These are phyloP conservation scores for Lathyrus aphaca DNA, from an alignment of 306 rosid species.

Conservation along the genomic window DNA sequence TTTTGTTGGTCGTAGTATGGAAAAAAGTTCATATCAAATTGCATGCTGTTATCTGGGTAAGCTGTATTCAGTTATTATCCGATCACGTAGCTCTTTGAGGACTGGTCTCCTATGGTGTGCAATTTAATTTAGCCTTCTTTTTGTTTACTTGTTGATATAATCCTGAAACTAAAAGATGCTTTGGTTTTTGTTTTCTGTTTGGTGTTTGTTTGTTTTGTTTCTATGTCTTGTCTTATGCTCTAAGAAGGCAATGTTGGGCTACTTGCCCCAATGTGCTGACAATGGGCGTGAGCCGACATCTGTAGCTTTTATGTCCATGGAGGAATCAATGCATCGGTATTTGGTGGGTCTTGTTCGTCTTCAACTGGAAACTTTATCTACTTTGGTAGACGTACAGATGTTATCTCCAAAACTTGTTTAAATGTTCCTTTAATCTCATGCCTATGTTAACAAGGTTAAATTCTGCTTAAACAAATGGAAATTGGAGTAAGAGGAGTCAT, in stretches of 20 bases:
- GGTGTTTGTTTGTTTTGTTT: slow-evolving; percentile 98
- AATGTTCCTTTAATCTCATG: slow-evolving; percentile 52
- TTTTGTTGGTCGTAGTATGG: slow-evolving; percentile 87
- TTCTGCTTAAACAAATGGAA: slow-evolving; percentile 45
- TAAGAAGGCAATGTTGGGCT: slow-evolving; percentile 99
- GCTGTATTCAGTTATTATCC: slow-evolving; percentile 71
- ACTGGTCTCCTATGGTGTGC: slow-evolving; percentile 61
- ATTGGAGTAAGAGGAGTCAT: slow-evolving; percentile 46
- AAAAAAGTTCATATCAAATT: slow-evolving; percentile 80
- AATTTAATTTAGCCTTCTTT: slow-evolving; percentile 44
- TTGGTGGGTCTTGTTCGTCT: slow-evolving; percentile 99
- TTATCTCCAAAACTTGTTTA: slow-evolving; percentile 68
- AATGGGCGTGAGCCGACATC: slow-evolving; percentile 99
- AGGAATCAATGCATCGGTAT: slow-evolving; percentile 94
- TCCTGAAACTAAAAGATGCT: slow-evolving; percentile 95
- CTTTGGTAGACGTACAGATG: slow-evolving; percentile 93
- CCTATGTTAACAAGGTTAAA: slow-evolving; percentile 39
- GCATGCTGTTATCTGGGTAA: slow-evolving; percentile 96
- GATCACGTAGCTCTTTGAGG: slow-evolving; percentile 52
- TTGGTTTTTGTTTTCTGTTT: slow-evolving; percentile 95
- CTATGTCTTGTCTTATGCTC: slow-evolving; percentile 91
- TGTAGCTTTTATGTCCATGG: slow-evolving; percentile 98
- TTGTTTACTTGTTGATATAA: slow-evolving; percentile 74
- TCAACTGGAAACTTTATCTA: slow-evolving; percentile 85
- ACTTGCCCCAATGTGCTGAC: slow-evolving; percentile 99